Evolutionary conservation across 345 rosid species (phyloP), one percentile per base, ranked within the genome.

Genomic region (Crucihimalaya himalaica): DNA sequence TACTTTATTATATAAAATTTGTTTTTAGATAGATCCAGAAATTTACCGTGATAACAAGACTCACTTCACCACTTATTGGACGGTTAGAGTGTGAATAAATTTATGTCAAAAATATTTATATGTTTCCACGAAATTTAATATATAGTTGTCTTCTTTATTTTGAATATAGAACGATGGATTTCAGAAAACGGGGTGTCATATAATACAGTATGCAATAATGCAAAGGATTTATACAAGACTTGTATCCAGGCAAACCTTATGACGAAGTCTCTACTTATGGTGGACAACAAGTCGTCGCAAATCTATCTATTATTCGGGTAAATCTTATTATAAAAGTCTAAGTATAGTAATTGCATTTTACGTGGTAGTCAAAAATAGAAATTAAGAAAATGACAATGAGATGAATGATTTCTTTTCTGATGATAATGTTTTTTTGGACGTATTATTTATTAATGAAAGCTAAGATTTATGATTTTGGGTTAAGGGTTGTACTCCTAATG

Each of bases 41-140:
- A 28, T 63, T 0, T 63, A 63, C 5, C 25, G 68, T 23, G 67
- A 63, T 28, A 43, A 4, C 10, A 8, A 13, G 34, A 25, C 37
- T 42, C 51, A 29, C 14, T 63, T 63, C 68, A 63, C 39, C 4
- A 63, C 25, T 27, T 63, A 63, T 63, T 43, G 53, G 53, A 43
- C 68, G 53, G 68, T 63, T 43, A 27, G 27, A 42, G 8, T 3
- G 2, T 25, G 34, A 39, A 62, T 5, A 6, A 3, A 37, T 0
- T 61, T 12, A 39, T 39, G 31, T 23, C 47, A 39, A 61, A 32
- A 21, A 61, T 12, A 3, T 20, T 12, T 23, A 19, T 61, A 35
- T 19, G 12, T 58, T 51, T 51, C n/a, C n/a, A 50, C 5, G 6
- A 21, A 21, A 4, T 1, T 20, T 21, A 50, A 5, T 15, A 42